Evolutionary conservation across 208 protist genomes (phyloP).

Genomic region (Trypanosomatidae sp.): DNA sequence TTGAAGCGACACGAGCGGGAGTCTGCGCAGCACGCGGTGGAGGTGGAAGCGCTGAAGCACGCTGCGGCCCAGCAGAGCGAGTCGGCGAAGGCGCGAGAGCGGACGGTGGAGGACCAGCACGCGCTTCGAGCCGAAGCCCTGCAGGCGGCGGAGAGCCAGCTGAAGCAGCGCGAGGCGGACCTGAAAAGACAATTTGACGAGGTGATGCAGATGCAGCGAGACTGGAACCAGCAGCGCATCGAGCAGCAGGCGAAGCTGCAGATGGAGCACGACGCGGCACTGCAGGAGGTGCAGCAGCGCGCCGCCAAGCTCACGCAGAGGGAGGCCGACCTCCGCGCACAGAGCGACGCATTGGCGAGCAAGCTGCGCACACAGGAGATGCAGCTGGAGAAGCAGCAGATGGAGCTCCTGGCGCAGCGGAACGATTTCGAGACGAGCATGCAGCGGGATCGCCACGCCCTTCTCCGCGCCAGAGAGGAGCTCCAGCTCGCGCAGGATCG

Average conservation of each 20-base stretch:
- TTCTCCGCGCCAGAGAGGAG: conserved; percentile 41
- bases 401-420: conserved; percentile 29
- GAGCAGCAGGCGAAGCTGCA: conserved; percentile 41
- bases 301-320: conserved; percentile 14
- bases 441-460: conserved; percentile 36
- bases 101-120: conserved; percentile 36
- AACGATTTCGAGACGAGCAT: conserved; percentile 39
- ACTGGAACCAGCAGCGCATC: conserved; percentile 28
- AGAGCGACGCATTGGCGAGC: conserved; percentile 27
- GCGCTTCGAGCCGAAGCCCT: conserved; percentile 26
- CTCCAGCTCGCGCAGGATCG: conserved; percentile 37
- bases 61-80: conserved; percentile 28
- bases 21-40: conserved; percentile 31
- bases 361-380: conserved; percentile 36
- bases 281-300: conserved; percentile 30
- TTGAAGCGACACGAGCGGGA: conserved; percentile 46
- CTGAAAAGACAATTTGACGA: conserved; percentile 27
- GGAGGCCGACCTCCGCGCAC: conserved; percentile 15
- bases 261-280: conserved; percentile 30
- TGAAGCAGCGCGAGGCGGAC: conserved; percentile 41
- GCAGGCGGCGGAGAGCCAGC: conserved; percentile 40
- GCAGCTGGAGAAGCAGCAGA: conserved; percentile 46
- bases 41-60: conserved; percentile 44
- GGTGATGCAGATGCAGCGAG: conserved; percentile 25
- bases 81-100: conserved; percentile 30